Evolutionary conservation across 495 filamentous ascomycete species (phyloP), one percentile per base, ranked within the genome.

Genomic region (Patellaria atrata): DNA sequence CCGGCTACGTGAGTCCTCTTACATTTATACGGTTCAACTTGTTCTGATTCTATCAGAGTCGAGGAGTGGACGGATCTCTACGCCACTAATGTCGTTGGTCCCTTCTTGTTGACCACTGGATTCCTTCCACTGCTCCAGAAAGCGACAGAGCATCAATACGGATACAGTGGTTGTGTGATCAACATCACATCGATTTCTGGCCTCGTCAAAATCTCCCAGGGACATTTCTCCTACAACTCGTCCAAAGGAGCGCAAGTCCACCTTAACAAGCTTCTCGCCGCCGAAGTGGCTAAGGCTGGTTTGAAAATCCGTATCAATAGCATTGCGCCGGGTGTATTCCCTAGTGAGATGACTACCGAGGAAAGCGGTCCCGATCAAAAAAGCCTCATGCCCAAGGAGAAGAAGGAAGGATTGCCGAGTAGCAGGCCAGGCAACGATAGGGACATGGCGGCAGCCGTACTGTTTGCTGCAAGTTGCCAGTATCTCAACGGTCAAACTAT

Each of bases 401-500:
- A 78, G 54, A 77, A 62, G 43, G 51, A 56, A 14, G 69, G 68
- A 48, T 59, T 80, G 3, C 75, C 77, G 0, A 66, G 68, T 0
- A 45, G 53, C 1, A 52, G 80, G 6, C 75, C 77, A 0, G 79
- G 79, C 0, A 71, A 70, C 22, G 80, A 84, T 50, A 59, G 72
- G 22, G 80, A 84, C 48, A 85, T 84, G 77, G 78, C 72, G 0
- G 65, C 65, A 50, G 61, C 75, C 3, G 60, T 81, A 11, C 51
- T 84, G 13, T 77, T 73, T 42, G 51, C 68, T 7, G 68, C 59
- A 7, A 64, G 61, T 3, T 82, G 81, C 40, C 74, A 79, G 59
- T 83, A 82, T 34, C 43, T 82, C 11, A 80, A 79, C 49, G 79
- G 77, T 1, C 68, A 79, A 58, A 73, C 61, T 0, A 44, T 82